Evolutionary conservation across 2,329 filamentous ascomycete species (phyloP).

Genomic region (Lecanosticta acicola): DNA sequence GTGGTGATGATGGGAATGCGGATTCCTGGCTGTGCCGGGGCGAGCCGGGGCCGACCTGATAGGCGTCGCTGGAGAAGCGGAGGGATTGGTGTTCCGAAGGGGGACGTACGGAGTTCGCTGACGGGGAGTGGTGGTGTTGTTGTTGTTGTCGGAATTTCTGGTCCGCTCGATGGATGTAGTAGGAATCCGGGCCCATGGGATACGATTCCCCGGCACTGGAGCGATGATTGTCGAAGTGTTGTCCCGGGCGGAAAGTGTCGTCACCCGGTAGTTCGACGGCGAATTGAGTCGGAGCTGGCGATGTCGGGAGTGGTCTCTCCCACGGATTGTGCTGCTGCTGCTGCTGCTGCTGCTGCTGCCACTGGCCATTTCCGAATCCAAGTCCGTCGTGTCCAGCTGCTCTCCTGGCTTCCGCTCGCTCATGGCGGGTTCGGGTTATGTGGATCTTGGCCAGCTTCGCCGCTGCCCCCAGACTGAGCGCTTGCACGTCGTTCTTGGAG

Average conservation of each 20-base stretch:
- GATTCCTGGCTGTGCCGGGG: constrained; percentile 21
- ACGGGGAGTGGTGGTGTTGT: constrained; percentile 14
- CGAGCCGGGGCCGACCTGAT: constrained; percentile 10
- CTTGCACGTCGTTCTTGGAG: constrained; percentile 64
- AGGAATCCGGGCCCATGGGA: constrained; percentile 48
- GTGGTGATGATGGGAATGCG: constrained; percentile 5
- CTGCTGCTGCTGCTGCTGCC: too few relatives aligned
- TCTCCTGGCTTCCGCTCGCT: constrained; percentile 41
- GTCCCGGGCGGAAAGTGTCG: constrained; percentile 34
- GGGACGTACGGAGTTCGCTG: constrained; percentile 7
- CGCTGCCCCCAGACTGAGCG: constrained; percentile 69
- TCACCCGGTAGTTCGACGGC: constrained; percentile 31
- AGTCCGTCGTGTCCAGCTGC: constrained; percentile 25
- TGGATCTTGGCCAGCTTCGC: constrained; percentile 79
- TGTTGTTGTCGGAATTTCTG: constrained; percentile 52
- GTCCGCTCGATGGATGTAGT: constrained; percentile 56
- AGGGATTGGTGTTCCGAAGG: constrained; percentile 11
- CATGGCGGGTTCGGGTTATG: constrained; percentile 64
- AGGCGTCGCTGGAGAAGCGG: constrained; percentile 8
- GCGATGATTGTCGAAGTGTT: constrained; percentile 53
- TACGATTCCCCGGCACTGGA: constrained; percentile 60
- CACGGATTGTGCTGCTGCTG: constrained; percentile 29
- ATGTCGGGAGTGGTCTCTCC: constrained; percentile 28
- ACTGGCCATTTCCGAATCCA: constrained; percentile 18
- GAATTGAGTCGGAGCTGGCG: constrained; percentile 39